phyloP scores from a whole-genome alignment of 306 rosid species.

The Acacia crassicarpa region DNA sequence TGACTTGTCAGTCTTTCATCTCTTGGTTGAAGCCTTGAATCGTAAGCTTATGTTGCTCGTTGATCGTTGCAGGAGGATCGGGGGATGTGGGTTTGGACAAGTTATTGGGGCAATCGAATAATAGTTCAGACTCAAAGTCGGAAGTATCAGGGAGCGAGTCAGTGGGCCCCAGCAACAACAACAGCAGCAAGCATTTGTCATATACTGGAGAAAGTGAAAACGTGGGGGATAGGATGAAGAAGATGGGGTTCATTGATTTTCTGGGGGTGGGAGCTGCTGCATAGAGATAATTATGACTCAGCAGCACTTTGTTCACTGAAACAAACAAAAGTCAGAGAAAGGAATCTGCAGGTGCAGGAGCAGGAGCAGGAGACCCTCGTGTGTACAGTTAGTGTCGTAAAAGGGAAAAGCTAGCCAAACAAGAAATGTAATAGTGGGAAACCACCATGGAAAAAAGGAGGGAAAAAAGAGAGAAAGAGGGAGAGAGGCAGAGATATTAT shows the following conservation, averaged over 20 bases:
- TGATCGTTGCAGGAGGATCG: neutral
- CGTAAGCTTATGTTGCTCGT: neutral
- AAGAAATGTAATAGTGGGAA: conserved; percentile 23
- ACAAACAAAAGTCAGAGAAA: neutral
- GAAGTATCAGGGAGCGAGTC: conserved; percentile 76
- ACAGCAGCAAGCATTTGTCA: conserved; percentile 44
- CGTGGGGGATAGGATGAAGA: conserved; percentile 25
- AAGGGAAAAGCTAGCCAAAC: conserved; percentile 8
- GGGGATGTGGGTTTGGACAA: conserved; percentile 29
- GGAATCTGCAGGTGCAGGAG: conserved; percentile 24
- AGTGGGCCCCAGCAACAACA: conserved; percentile 49
- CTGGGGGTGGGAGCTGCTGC: conserved; percentile 78
- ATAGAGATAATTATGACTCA: neutral
- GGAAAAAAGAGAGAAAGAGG: neutral
- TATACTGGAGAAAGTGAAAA: conserved; percentile 43
- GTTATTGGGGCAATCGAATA: conserved; percentile 55
- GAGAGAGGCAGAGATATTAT: neutral
- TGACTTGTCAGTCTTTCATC: neutral
- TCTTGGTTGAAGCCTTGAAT: neutral
- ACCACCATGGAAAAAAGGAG: too few species aligned
- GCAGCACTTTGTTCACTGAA: neutral
- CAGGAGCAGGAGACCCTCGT: conserved; percentile 19
- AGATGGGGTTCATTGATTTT: conserved; percentile 76
- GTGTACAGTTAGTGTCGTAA: conserved; percentile 61
- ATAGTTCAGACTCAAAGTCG: conserved; percentile 74